phyloP scores from a whole-genome alignment of 176 grass and related monocot species.

The Aegilops umbellulata region DNA sequence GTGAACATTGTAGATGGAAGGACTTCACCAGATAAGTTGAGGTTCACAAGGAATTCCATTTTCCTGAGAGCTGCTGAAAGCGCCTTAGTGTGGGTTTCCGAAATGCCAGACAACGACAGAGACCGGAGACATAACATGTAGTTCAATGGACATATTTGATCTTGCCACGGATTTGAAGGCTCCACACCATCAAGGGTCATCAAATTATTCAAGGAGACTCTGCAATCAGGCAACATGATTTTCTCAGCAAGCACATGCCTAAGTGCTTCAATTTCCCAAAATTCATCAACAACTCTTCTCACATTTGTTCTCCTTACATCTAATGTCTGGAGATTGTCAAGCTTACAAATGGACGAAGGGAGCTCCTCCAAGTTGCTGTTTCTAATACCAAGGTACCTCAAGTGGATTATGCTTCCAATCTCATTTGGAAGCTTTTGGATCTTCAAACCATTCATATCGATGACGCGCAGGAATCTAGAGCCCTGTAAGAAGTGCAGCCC shows the following conservation, averaged over 20 bases:
- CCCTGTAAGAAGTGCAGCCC: conserved; percentile 36
- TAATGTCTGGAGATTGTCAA: conserved; percentile 45
- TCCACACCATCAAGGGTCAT: conserved; percentile 36
- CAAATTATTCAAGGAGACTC: conserved; percentile 41
- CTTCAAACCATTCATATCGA: conserved; percentile 41
- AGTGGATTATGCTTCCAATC: conserved; percentile 48
- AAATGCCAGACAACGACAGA: conserved; percentile 37
- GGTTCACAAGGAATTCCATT: conserved; percentile 43
- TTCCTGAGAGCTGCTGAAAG: conserved; percentile 35
- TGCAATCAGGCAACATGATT: conserved; percentile 20
- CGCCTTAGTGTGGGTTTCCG: conserved; percentile 6
- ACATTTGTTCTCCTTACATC: conserved; percentile 46
- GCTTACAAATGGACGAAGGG: conserved; percentile 34
- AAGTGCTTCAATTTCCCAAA: conserved; percentile 42
- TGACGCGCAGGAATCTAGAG: conserved; percentile 37
- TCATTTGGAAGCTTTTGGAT: conserved; percentile 33
- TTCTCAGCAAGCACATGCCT: conserved; percentile 50
- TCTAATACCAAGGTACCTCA: conserved; percentile 49
- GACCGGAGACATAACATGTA: conserved; percentile 45
- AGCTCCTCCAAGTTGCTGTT: conserved; percentile 40
- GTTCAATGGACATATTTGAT: conserved; percentile 34
- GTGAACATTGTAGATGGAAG: conserved; percentile 42
- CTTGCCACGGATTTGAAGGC: conserved; percentile 28
- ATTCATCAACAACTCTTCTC: conserved; percentile 5
- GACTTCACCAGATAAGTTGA: conserved; percentile 38